Base-by-base conservation (phyloP, 1,284 basidiomycete species). In the Singerocomus inundabilis region DNA sequence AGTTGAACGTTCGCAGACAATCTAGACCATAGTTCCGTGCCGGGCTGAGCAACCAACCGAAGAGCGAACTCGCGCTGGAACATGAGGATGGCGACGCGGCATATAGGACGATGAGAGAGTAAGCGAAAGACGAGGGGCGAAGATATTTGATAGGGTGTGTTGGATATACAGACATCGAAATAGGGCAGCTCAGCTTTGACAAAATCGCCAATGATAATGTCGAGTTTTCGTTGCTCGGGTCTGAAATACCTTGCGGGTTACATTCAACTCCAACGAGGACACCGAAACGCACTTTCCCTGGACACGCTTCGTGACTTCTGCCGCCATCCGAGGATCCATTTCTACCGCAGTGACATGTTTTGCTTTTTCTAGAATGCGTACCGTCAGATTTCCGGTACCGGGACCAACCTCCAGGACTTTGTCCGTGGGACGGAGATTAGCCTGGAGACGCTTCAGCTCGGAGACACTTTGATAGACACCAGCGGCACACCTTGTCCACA, bases 311-410 rank as follows among this genome's bases (percentile, higher is more conserved):
- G 91, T 91, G 48, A 99, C 81, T 69, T 99, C 96, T 40, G 94
- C 94, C 16, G 95, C 96, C 96, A 99, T 98, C 33, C 97, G 85
- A 57, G 97, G 97, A 68, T 99, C 97, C 93, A 98, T 97, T 70
- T 99, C 97, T 28, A 98, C 85, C 1, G 94, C 96, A 0, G 90
- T 91, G 28, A 92, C 86, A 74, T 90, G 88, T 66, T 96, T 95
- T 54, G 91, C 91, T 70, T 94, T 90, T 62, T 98, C 93, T 33
- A 99, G 74, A 56, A 99, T 99, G 61, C 90, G 79, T 15, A 98
- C 88, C 0, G 97, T 99, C 65, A 99, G 70, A 68, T 99, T 99
- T 57, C 97, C 97, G 3, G 97, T 99, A 73, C 97, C 97, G 11
- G 97, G 97, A 66, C 96, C 97, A 46, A 99, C 94, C 74, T 99